A percentile compares a stretch with the other conserved stretches of the same genome.
These are phyloP conservation scores for Pseudogymnoascus sp. DNA, from an alignment of 2,329 filamentous ascomycete genomes.

Conservation along the genomic window DNA sequence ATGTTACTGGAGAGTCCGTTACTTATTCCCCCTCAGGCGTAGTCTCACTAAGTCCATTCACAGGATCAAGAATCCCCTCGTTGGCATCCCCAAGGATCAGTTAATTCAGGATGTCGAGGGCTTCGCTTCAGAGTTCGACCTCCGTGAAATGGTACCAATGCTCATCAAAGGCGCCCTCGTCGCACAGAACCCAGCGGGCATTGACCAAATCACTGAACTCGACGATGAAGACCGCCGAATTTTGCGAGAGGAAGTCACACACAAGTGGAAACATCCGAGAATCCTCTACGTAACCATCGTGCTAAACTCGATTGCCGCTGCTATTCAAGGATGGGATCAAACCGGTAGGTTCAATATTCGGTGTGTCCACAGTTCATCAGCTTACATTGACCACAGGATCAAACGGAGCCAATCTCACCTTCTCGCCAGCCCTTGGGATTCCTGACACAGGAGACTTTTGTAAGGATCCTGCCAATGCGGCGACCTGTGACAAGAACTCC, in stretches of 20 bases:
- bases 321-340: constrained; percentile 39
- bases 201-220: constrained; percentile 20
- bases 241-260: constrained; percentile 43
- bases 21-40: neutral
- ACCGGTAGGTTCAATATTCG: constrained; percentile 37
- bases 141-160: constrained; percentile 32
- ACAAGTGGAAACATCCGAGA: constrained; percentile 57
- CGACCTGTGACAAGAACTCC: constrained; percentile 13
- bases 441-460: constrained; percentile 16
- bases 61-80: constrained; percentile 48
- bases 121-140: constrained; percentile 49
- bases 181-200: constrained; percentile 27
- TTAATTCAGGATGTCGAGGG: constrained; percentile 46
- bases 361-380: constrained; percentile 38
- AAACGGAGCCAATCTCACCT: constrained; percentile 35
- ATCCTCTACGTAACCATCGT: constrained; percentile 58
- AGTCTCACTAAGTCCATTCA: neutral
- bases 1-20: constrained; percentile 21
- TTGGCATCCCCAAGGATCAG: constrained; percentile 41
- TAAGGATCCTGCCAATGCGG: constrained; percentile 5
- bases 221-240: constrained; percentile 30
- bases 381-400: constrained; percentile 39
- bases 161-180: constrained; percentile 30
- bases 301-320: constrained; percentile 58
- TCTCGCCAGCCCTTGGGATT: constrained; percentile 31